A percentile compares a stretch with the other conserved stretches of the same genome.
Conservation (phyloP, 1,284 basidiomycete species). For the Irpex lacteus region DNA sequence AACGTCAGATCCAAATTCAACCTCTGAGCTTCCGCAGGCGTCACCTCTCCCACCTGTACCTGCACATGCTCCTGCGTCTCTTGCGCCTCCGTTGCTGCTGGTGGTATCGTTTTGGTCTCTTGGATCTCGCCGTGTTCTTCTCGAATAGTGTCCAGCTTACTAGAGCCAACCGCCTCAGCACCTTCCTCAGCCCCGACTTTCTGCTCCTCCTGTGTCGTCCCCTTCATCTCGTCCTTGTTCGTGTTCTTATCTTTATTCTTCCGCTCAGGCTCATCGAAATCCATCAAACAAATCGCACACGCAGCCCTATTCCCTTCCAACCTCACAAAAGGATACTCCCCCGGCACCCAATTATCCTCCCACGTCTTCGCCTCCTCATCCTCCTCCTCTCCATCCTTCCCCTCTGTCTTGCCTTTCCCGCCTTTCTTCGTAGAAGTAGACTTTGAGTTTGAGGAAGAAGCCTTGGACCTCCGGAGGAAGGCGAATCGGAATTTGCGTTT, state of each 20-base stretch:
- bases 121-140: too few relatives aligned
- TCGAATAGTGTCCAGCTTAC: too few relatives aligned
- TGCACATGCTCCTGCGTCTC: too few relatives aligned
- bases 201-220: neutral
- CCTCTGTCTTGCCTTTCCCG: conserved; percentile 19
- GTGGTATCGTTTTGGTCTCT: too few relatives aligned
- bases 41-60: conserved; percentile 35
- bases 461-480: conserved; percentile 39
- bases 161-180: too few relatives aligned
- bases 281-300: conserved; percentile 79
- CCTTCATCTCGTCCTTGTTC: neutral
- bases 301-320: conserved; percentile 77
- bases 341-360: conserved; percentile 51
- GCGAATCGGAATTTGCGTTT: conserved; percentile 43
- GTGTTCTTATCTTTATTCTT: conserved; percentile 12
- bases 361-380: conserved; percentile 37
- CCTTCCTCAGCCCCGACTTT: neutral
- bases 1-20: conserved; percentile 36
- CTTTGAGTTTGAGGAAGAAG: neutral
- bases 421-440: conserved; percentile 12
- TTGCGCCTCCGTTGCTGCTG: too few relatives aligned
- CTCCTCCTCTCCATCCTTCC: conserved; percentile 14
- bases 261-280: conserved; percentile 68
- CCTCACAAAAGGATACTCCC: conserved; percentile 60
- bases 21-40: conserved; percentile 36